These are phyloP conservation scores for Stephania yunnanensis DNA, from an alignment of 164 flowering plant genomes.

Conservation along the genomic window DNA sequence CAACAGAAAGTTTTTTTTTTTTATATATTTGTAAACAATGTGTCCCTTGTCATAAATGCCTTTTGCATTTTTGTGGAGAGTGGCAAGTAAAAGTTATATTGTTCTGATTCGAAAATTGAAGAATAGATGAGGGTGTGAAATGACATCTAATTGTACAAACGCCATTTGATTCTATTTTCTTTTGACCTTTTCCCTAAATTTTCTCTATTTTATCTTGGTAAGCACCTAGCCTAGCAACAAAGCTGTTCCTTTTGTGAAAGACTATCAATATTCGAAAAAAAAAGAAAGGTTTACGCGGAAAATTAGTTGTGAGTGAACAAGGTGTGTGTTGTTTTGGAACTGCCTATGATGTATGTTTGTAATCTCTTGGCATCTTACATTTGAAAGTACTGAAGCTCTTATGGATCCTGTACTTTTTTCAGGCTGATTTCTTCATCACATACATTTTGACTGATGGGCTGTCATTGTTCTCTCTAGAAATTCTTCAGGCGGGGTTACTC, in stretches of 20 bases:
- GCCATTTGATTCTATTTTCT: background rate
- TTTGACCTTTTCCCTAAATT: background rate
- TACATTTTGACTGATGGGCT: constrained; percentile 77
- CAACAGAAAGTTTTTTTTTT: no score
- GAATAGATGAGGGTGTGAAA: no score
- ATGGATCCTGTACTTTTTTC: constrained; percentile 22
- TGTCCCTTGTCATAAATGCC: no score
- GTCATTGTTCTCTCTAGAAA: constrained; percentile 79
- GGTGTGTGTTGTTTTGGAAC: background rate
- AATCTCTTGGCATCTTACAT: background rate
- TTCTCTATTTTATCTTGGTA: background rate
- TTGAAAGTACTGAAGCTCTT: background rate
- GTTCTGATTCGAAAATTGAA: no score
- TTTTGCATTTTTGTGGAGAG: no score
- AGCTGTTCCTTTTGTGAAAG: background rate
- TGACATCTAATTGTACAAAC: no score
- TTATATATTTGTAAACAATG: no score
- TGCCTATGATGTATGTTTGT: background rate
- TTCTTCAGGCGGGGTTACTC: constrained; percentile 71
- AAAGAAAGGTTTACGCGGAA: background rate
- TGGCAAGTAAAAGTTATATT: no score
- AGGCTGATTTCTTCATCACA: constrained; percentile 92
- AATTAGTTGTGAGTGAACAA: background rate
- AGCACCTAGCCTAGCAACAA: background rate
- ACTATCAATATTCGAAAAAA: background rate